phyloP scores from a whole-genome alignment of 352 stramenopile species.

The Phytophthora meadii region DNA sequence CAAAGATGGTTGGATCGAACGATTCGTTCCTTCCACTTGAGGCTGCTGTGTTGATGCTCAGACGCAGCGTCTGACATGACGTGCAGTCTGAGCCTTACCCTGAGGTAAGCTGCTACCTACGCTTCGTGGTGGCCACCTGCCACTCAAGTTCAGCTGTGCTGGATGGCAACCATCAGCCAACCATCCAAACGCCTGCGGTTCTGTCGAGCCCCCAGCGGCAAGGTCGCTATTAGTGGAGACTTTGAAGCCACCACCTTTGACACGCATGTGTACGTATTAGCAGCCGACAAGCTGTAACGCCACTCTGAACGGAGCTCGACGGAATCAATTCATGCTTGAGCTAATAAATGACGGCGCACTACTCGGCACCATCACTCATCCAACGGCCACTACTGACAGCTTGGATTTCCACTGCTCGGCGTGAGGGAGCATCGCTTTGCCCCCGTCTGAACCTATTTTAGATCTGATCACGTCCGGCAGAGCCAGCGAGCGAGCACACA shows the following conservation, averaged over 20 bases:
- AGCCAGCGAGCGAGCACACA: conserved; percentile 6
- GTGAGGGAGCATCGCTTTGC: background rate
- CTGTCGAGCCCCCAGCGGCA: background rate
- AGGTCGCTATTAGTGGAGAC: conserved; percentile 1
- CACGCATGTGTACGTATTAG: background rate
- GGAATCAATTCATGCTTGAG: background rate
- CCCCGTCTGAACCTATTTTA: conserved; percentile 7
- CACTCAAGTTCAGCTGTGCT: background rate
- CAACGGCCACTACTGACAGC: background rate
- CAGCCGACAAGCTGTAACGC: background rate
- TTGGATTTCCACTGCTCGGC: too few species aligned
- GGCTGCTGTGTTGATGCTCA: too few species aligned
- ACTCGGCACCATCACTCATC: background rate
- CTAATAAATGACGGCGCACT: background rate
- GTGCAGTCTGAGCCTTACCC: background rate
- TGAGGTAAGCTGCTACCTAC: background rate
- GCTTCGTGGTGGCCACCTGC: conserved; percentile 4
- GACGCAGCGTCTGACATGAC: too few species aligned
- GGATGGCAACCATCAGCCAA: background rate
- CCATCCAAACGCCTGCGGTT: background rate
- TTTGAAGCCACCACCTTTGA: background rate
- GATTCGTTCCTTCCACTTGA: background rate
- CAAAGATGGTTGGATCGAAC: too few species aligned
- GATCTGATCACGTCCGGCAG: conserved; percentile 2
- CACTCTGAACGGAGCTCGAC: background rate